Evolutionary conservation across 2,329 filamentous ascomycete species (phyloP), one percentile per base, ranked within the genome.

Genomic region (Clarireedia paspali): DNA sequence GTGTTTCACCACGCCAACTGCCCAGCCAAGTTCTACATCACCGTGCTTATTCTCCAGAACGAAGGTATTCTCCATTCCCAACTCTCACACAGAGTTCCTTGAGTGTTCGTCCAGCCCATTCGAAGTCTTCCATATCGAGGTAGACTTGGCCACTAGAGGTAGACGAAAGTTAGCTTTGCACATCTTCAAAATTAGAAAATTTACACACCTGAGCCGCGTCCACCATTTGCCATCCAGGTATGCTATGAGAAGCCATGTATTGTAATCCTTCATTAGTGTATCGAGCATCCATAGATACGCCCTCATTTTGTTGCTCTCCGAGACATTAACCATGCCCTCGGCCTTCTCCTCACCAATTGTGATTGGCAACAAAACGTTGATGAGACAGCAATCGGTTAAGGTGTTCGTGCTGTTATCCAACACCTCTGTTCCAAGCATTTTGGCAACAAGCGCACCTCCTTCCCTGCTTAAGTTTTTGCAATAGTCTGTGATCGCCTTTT

Each of bases 61-160:
- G 47, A 26, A 66, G 26, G 56, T 58, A 67, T 40, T 67, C 64
- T 5, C 74, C 75, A 47, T 70, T 72, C 45, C 71, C 72, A 34
- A 79, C 77, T 61, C 77, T 71, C 44, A 74, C 73, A 64, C 79
- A 83, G 5, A 88, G 62, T 36, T 74, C 72, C 47, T 69, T 68
- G 47, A 70, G 47, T 6, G 46, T 58, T 20, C 61, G 67, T 0
- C 77, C 88, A 4, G 79, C 78, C 80, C 81, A 88, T 67, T 86
- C 81, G 66, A 94, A 96, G 70, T 96, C 91, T 12, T 77, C 76
- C 61, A 85, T 68, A 26, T 89, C 89, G n/a, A 96, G 72, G 68
- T 94, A 97, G 0, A 94, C 79, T 75, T 96, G 91, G 14, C 82
- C 89, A 67, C 87, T 91, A 47, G 14, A 12, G 20, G 38, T n/a